Conservation (phyloP, 2,329 filamentous ascomycete species). For the Trichoderma oligosporum region DNA sequence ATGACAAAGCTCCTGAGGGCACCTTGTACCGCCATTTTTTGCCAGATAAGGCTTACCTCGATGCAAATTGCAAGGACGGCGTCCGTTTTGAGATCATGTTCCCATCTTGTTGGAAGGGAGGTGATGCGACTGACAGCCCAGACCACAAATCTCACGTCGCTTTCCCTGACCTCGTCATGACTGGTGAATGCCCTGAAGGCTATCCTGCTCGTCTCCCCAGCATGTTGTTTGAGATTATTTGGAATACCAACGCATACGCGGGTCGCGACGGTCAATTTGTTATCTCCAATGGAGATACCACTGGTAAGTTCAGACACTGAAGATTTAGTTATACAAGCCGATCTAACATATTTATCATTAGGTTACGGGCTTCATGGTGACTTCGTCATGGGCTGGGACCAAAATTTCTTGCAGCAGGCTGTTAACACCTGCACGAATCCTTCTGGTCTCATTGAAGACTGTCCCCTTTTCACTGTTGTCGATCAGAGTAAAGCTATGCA, state of each 20-base stretch:
- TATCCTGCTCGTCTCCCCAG: slow-evolving; percentile 67
- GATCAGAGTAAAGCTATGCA: slow-evolving; percentile 50
- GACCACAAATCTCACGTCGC: slow-evolving; percentile 66
- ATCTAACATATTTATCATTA: slow-evolving; percentile 29
- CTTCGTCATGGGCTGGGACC: slow-evolving; percentile 76
- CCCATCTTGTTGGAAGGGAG: slow-evolving; percentile 83
- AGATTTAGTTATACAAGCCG: too few species aligned
- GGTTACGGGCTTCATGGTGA: slow-evolving; percentile 76
- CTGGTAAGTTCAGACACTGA: slow-evolving; percentile 46
- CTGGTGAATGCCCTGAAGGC: slow-evolving; percentile 68
- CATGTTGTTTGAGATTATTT: slow-evolving; percentile 84
- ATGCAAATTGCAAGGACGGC: slow-evolving; percentile 77
- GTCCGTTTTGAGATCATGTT: slow-evolving; percentile 82
- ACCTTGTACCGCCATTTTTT: slow-evolving; percentile 78
- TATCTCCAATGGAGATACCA: slow-evolving; percentile 72
- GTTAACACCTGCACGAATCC: slow-evolving; percentile 69
- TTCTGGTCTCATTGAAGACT: slow-evolving; percentile 68
- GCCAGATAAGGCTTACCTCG: slow-evolving; percentile 74
- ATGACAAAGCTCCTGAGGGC: slow-evolving; percentile 59
- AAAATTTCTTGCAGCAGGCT: slow-evolving; percentile 64
- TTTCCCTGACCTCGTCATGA: slow-evolving; percentile 73
- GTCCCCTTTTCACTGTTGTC: slow-evolving; percentile 70
- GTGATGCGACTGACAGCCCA: slow-evolving; percentile 52
- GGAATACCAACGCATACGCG: slow-evolving; percentile 64
- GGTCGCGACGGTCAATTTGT: slow-evolving; percentile 66